A percentile compares a stretch with the other conserved stretches of the same genome.
phyloP scores from a whole-genome alignment of 768 basidiomycete genomes.

The Pulveroboletus sp. region DNA sequence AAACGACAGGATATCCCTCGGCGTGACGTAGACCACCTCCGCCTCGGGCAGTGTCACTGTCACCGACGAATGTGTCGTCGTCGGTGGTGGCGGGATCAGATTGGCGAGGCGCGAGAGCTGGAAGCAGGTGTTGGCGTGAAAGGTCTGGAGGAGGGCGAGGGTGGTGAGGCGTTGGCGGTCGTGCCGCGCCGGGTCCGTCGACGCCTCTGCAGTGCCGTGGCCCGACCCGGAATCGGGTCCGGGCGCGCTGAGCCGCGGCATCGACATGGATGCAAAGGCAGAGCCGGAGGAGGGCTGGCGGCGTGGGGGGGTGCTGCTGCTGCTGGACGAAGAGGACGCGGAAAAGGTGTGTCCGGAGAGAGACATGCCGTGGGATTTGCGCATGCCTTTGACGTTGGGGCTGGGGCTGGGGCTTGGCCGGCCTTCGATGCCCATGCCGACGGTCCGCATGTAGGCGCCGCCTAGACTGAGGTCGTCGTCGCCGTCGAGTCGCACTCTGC shows the following conservation, averaged over 20 bases:
- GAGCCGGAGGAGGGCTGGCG: conserved; percentile 34
- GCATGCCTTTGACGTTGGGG: conserved; percentile 36
- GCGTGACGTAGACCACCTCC: conserved; percentile 46
- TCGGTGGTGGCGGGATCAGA: conserved; percentile 18
- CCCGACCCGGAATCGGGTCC: neutral
- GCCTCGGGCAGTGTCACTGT: conserved; percentile 9
- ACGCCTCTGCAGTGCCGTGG: too few species aligned
- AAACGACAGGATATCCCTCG: conserved; percentile 64
- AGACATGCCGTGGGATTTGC: conserved; percentile 51
- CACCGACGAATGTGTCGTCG: neutral
- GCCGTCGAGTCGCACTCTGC: conserved; percentile 58
- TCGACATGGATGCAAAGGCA: conserved; percentile 14
- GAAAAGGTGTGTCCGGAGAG: conserved; percentile 3
- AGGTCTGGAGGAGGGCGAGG: conserved; percentile 61
- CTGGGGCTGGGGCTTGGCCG: conserved; percentile 34
- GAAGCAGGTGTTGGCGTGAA: conserved; percentile 63
- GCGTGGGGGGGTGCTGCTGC: conserved; percentile 23
- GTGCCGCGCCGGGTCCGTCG: conserved; percentile 22
- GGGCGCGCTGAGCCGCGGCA: conserved; percentile 1
- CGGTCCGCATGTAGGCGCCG: conserved; percentile 46
- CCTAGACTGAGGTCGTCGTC: conserved; percentile 56
- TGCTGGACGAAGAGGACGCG: conserved; percentile 30
- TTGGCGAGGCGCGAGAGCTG: conserved; percentile 47
- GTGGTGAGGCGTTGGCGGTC: conserved; percentile 44
- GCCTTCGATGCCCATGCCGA: conserved; percentile 75